phyloP scores from a whole-genome alignment of 2,329 filamentous ascomycete species.

The Penicillium italicum region DNA sequence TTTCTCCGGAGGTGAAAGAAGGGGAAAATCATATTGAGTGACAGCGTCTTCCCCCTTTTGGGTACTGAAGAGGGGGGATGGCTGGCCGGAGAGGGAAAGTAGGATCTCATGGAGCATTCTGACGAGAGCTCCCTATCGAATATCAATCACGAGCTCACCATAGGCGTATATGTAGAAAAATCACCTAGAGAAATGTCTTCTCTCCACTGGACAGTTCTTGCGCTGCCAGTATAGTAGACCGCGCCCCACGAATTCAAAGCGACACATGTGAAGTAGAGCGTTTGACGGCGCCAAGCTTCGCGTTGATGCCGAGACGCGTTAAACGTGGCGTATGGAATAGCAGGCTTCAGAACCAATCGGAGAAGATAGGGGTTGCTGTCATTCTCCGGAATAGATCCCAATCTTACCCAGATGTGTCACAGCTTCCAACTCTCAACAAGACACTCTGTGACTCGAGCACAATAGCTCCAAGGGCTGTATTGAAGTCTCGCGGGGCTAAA shows the following conservation, averaged over 20 bases:
- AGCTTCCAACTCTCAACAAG: neutral
- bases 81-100: conserved; percentile 90
- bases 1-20: conserved; percentile 73
- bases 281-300: conserved; percentile 7
- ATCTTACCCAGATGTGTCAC: neutral
- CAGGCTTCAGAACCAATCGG: neutral
- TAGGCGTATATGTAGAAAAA: conserved; percentile 18
- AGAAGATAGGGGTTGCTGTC: neutral
- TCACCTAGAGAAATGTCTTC: conserved; percentile 27
- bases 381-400: neutral
- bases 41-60: conserved; percentile 48
- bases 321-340: neutral
- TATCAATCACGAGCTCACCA: neutral
- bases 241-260: conserved; percentile 46
- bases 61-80: conserved; percentile 74
- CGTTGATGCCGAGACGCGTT: conserved; percentile 16
- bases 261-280: conserved; percentile 40
- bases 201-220: conserved; percentile 24
- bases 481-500: conserved; percentile 4
- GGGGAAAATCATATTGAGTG: conserved; percentile 48
- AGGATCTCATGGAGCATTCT: conserved; percentile 97
- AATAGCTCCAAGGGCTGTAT: neutral
- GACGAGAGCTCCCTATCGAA: conserved; percentile 14
- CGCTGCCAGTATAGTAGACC: conserved; percentile 44
- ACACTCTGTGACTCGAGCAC: neutral